These are phyloP conservation scores for Gossypium turneri DNA, from an alignment of 345 rosid species.

Conservation along the genomic window DNA sequence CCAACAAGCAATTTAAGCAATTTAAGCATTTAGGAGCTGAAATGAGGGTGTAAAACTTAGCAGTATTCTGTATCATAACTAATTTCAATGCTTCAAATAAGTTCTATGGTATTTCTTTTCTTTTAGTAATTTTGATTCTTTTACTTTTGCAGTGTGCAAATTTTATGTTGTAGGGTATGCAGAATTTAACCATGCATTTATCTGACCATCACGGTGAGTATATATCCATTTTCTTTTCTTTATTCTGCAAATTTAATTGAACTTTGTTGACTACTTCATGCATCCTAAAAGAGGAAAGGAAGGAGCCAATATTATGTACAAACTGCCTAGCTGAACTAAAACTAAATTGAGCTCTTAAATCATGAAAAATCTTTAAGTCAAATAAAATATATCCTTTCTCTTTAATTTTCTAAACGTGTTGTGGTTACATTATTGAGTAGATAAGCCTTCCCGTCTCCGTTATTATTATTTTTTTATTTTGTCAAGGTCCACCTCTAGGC, in stretches of 20 bases:
- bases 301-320: background rate
- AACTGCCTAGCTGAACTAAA: background rate
- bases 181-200: slow-evolving; percentile 15
- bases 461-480: no score
- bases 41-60: background rate
- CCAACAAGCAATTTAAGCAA: background rate
- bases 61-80: background rate
- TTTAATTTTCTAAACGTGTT: background rate
- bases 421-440: no score
- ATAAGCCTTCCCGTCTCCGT: no score
- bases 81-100: background rate
- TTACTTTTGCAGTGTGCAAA: slow-evolving; percentile 35
- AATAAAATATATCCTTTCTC: background rate
- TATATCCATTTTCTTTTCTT: background rate
- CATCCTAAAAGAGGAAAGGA: background rate
- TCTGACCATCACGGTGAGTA: slow-evolving; percentile 30
- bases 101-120: background rate
- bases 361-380: background rate
- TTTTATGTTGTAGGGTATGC: slow-evolving; percentile 20
- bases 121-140: slow-evolving; percentile 10
- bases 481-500: background rate
- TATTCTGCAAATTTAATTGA: background rate
- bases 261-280: background rate
- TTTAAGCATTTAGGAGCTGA: background rate
- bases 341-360: background rate